Percentiles rank a stretch among this genome's conserved stretches.
These are phyloP conservation scores for Trypanosoma platydactyli DNA, from an alignment of 208 protist genomes.

Conservation along the genomic window DNA sequence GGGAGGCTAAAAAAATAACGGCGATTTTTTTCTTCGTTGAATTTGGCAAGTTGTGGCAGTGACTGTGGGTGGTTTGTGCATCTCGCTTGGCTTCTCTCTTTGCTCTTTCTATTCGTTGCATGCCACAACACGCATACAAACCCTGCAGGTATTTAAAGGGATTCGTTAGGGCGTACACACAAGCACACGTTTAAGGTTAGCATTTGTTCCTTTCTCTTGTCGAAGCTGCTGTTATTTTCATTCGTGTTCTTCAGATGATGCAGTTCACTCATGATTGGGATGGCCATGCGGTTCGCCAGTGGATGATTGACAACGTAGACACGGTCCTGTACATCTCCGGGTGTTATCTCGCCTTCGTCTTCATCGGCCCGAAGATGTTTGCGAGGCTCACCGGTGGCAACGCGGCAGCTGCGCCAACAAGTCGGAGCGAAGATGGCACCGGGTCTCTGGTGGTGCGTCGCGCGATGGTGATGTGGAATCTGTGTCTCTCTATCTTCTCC, in stretches of 20 bases:
- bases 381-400: constrained; percentile 11
- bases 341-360: constrained; percentile 37
- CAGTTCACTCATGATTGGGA: constrained; percentile 27
- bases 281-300: constrained; percentile 32
- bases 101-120: background rate
- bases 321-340: constrained; percentile 35
- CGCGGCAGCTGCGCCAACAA: background rate
- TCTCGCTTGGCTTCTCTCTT: background rate
- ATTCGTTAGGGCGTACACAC: too few species aligned
- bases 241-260: background rate
- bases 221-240: background rate
- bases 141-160: background rate
- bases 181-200: too few species aligned
- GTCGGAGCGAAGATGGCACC: constrained; percentile 9
- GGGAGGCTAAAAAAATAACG: background rate
- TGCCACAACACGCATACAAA: too few species aligned
- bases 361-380: constrained; percentile 23
- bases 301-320: constrained; percentile 47
- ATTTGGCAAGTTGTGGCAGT: too few species aligned
- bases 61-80: too few species aligned
- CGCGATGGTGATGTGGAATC: constrained; percentile 49
- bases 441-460: constrained; percentile 17
- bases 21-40: too few species aligned
- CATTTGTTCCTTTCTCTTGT: constrained; percentile 12
- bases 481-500: constrained; percentile 47